These are phyloP conservation scores for Torulaspora maleeae DNA, from an alignment of 805 yeast genomes.

Conservation along the genomic window DNA sequence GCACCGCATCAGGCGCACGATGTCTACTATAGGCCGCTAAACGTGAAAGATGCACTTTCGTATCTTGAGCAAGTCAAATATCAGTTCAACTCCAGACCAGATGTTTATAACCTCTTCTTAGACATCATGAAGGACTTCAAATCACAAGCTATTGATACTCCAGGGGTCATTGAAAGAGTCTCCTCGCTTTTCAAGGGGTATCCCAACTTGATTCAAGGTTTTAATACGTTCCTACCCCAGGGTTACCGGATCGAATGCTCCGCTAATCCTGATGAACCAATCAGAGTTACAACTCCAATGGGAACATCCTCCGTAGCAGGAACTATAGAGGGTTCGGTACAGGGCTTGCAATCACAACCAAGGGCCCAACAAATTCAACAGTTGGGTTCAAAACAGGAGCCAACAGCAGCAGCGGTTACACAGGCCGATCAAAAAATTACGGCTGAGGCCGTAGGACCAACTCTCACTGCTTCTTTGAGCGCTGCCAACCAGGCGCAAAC, in stretches of 20 bases:
- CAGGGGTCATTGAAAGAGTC: constrained; percentile 96
- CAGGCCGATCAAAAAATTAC: neutral
- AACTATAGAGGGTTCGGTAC: constrained; percentile 29
- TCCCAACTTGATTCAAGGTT: constrained; percentile 91
- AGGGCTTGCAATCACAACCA: constrained; percentile 3
- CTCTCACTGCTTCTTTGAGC: neutral
- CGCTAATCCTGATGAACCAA: constrained; percentile 81
- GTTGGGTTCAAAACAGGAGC: constrained; percentile 44
- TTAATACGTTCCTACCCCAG: constrained; percentile 94
- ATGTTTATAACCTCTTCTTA: constrained; percentile 89
- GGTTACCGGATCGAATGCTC: constrained; percentile 95
- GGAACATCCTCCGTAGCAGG: constrained; percentile 60
- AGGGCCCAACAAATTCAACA: constrained; percentile 2
- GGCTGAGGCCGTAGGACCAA: neutral
- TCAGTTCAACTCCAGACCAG: constrained; percentile 88
- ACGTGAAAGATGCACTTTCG: constrained; percentile 92
- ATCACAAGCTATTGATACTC: constrained; percentile 92
- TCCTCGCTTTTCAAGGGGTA: constrained; percentile 88
- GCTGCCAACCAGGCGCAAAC: constrained; percentile 6
- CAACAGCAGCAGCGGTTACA: neutral
- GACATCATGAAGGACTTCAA: constrained; percentile 99
- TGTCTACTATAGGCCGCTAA: constrained; percentile 64
- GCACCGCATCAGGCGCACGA: constrained; percentile 18
- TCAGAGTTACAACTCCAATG: constrained; percentile 91
- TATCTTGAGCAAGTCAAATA: constrained; percentile 93